phyloP scores from a whole-genome alignment of 371 early-diverging fungal species.

The Mortierella sp. region DNA sequence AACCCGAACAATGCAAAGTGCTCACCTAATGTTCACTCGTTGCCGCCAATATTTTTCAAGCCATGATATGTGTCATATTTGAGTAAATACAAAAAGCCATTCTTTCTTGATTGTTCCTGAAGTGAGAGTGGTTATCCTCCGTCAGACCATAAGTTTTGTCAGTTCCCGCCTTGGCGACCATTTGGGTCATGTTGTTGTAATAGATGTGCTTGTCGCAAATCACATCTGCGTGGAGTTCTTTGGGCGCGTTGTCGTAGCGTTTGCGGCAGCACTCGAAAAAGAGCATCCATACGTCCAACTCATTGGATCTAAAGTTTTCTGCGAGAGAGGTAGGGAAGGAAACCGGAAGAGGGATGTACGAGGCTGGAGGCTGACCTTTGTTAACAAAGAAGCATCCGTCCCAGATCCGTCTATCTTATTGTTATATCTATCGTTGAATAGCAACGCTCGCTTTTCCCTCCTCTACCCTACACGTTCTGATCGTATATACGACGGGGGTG shows the following conservation, averaged over 20 bases:
- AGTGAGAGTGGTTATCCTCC: not conserved
- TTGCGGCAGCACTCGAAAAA: conserved; percentile 17
- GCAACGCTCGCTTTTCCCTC: no score
- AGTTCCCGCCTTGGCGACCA: conserved; percentile 22
- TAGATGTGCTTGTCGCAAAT: not conserved
- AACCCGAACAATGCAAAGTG: no score
- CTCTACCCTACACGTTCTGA: no score
- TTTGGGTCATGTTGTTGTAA: not conserved
- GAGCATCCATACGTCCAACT: conserved; percentile 9
- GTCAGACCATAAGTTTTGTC: conserved; percentile 6
- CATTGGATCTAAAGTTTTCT: not conserved
- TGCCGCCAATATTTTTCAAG: no score
- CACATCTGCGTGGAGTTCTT: not conserved
- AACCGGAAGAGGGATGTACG: conserved; percentile 27
- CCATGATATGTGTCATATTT: no score
- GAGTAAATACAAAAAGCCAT: no score
- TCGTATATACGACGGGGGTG: no score
- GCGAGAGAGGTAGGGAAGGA: not conserved
- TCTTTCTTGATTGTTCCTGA: no score
- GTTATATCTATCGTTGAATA: no score
- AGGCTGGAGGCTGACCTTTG: not conserved
- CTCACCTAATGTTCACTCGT: no score
- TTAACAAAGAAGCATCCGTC: not conserved
- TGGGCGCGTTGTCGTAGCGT: conserved; percentile 13
- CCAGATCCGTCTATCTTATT: not conserved